These are phyloP conservation scores for Santalum album DNA, from an alignment of 164 flowering plant genomes.

Conservation along the genomic window DNA sequence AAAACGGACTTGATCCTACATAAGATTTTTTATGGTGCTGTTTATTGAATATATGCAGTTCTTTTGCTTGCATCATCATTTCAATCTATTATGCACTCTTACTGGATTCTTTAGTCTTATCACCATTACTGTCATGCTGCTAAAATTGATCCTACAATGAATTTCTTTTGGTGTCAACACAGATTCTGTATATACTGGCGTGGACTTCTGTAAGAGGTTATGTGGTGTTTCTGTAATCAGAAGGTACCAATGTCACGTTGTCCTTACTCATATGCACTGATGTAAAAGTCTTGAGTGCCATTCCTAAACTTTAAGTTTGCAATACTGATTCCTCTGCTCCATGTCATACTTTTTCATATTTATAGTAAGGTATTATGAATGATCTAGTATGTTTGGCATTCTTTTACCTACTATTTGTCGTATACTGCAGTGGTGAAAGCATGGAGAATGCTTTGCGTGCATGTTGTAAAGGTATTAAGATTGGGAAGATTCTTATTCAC, in stretches of 20 bases:
- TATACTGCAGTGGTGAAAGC: constrained; percentile 77
- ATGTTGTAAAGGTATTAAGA: constrained; percentile 96
- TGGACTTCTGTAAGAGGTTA: constrained; percentile 93
- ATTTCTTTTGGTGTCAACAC: constrained; percentile 19
- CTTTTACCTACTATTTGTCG: neutral
- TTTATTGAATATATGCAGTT: too few species aligned
- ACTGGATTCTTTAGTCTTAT: too few species aligned
- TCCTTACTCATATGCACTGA: too few species aligned
- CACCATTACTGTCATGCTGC: neutral
- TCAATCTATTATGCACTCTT: too few species aligned
- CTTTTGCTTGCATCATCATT: too few species aligned
- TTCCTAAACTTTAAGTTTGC: neutral
- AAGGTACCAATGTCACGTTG: constrained; percentile 50
- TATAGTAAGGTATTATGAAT: too few species aligned
- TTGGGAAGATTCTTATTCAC: constrained; percentile 94
- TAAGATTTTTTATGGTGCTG: too few species aligned
- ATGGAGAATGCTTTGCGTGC: constrained; percentile 99
- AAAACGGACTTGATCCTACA: too few species aligned
- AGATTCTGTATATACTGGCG: constrained; percentile 96
- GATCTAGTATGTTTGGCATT: neutral
- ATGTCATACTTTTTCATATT: too few species aligned
- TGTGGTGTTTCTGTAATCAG: constrained; percentile 94
- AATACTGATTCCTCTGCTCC: too few species aligned
- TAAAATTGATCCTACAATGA: neutral
- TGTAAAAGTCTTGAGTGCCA: too few species aligned